phyloP scores from a whole-genome alignment of 2,329 filamentous ascomycete species.

The Diaporthe sp. region DNA sequence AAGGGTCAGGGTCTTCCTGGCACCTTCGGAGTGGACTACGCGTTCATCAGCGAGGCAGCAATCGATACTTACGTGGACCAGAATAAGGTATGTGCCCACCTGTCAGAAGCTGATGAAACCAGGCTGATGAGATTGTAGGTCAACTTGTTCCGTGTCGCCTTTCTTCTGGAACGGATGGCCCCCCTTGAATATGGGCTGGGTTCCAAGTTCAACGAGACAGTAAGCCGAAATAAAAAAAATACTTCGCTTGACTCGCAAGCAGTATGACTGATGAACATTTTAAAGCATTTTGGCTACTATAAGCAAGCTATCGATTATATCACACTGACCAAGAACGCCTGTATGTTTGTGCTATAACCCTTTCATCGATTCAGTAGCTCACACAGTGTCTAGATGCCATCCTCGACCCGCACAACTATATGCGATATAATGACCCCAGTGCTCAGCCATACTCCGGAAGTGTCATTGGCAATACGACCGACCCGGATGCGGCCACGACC shows the following conservation, averaged over 20 bases:
- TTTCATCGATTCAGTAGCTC: not conserved
- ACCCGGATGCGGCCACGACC: slow-evolving; percentile 59
- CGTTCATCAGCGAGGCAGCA: slow-evolving; percentile 60
- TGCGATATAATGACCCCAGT: slow-evolving; percentile 65
- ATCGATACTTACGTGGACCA: slow-evolving; percentile 60
- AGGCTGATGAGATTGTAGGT: slow-evolving; percentile 40
- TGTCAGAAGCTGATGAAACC: not conserved
- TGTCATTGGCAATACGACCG: slow-evolving; percentile 60
- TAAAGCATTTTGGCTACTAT: slow-evolving; percentile 56
- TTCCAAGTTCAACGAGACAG: slow-evolving; percentile 61
- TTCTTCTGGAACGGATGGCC: slow-evolving; percentile 64
- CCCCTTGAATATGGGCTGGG: slow-evolving; percentile 60
- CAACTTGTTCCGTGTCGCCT: slow-evolving; percentile 63
- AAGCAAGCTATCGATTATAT: slow-evolving; percentile 63
- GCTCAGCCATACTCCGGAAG: slow-evolving; percentile 61
- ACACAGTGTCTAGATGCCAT: slow-evolving; percentile 53
- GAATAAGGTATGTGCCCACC: slow-evolving; percentile 51
- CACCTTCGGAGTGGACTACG: slow-evolving; percentile 61
- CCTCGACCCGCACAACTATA: slow-evolving; percentile 66
- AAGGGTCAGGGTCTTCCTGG: slow-evolving; percentile 61
- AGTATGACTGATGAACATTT: not conserved
- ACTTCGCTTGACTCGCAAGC: not conserved
- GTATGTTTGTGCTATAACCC: slow-evolving; percentile 36
- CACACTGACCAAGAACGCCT: slow-evolving; percentile 58
- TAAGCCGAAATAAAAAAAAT: not conserved